Conservation (phyloP, 2,329 filamentous ascomycete species). For the Colletotrichum noveboracense region DNA sequence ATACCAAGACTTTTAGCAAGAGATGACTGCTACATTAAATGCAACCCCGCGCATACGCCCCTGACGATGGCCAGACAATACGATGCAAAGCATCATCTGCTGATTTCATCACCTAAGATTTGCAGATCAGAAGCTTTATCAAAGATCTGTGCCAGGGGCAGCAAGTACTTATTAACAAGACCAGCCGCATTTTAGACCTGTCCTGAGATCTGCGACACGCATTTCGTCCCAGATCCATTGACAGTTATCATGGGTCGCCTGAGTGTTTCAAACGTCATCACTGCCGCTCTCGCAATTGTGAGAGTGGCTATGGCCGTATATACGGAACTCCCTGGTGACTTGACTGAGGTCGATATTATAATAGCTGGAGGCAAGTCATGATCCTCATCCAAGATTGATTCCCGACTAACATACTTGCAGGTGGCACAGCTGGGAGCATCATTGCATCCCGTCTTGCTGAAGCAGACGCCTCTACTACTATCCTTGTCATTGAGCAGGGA, state of each 20-base stretch:
- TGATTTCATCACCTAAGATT: neutral
- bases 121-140: neutral
- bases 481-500: constrained; percentile 33
- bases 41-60: neutral
- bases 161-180: neutral
- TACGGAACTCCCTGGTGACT: neutral
- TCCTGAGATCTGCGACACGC: neutral
- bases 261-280: neutral
- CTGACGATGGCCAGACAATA: neutral
- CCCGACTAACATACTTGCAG: constrained; percentile 16
- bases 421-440: constrained; percentile 31
- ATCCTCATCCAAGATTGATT: neutral
- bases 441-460: constrained; percentile 30
- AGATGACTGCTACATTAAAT: neutral
- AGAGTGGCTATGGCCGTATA: neutral
- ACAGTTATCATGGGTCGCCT: neutral
- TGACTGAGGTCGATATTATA: neutral
- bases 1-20: neutral
- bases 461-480: constrained; percentile 28
- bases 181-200: too few species aligned
- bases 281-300: neutral
- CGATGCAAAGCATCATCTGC: neutral
- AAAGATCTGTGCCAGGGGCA: neutral
- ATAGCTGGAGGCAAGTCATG: neutral
- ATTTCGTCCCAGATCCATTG: neutral